Conservation (phyloP, 768 basidiomycete genomes). For the Cubamyces lactineus region DNA sequence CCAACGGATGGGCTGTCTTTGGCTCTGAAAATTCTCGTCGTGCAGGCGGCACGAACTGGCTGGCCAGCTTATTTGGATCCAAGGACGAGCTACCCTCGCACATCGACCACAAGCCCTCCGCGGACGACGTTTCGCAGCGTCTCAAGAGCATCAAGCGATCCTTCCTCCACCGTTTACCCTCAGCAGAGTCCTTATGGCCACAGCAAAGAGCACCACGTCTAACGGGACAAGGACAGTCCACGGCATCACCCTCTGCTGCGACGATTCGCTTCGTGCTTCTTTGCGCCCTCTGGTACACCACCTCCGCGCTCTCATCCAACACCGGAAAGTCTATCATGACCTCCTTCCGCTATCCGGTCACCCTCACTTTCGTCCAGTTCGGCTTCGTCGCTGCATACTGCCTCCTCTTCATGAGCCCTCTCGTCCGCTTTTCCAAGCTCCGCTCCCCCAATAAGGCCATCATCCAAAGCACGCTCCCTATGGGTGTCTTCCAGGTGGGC, state of each 20-base stretch:
- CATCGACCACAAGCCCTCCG: conserved; percentile 25
- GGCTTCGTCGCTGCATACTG: conserved; percentile 91
- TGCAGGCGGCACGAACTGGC: conserved; percentile 23
- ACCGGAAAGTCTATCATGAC: conserved; percentile 95
- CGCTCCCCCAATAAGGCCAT: conserved; percentile 75
- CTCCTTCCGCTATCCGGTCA: conserved; percentile 92
- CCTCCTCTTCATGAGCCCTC: conserved; percentile 79
- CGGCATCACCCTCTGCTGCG: conserved; percentile 33
- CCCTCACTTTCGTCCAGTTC: conserved; percentile 97
- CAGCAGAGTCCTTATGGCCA: conserved; percentile 16
- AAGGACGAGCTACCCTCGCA: conserved; percentile 18
- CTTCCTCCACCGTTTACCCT: conserved; percentile 21
- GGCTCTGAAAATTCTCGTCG: conserved; percentile 18
- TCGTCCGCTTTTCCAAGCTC: conserved; percentile 65
- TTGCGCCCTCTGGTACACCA: conserved; percentile 91
- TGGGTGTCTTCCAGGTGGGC: conserved; percentile 97
- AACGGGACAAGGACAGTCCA: neutral
- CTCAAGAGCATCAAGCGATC: conserved; percentile 23
- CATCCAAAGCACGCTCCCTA: conserved; percentile 80
- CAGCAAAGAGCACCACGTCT: conserved; percentile 11
- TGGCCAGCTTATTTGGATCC: conserved; percentile 26
- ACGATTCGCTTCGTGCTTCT: conserved; percentile 69
- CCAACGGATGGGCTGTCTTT: conserved; percentile 16
- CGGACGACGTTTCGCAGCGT: conserved; percentile 19
- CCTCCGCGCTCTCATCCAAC: conserved; percentile 92